Percentiles rank a stretch among this genome's conserved stretches.
phyloP scores from a whole-genome alignment of 768 basidiomycete genomes.

The Leccinum subgranulosum region DNA sequence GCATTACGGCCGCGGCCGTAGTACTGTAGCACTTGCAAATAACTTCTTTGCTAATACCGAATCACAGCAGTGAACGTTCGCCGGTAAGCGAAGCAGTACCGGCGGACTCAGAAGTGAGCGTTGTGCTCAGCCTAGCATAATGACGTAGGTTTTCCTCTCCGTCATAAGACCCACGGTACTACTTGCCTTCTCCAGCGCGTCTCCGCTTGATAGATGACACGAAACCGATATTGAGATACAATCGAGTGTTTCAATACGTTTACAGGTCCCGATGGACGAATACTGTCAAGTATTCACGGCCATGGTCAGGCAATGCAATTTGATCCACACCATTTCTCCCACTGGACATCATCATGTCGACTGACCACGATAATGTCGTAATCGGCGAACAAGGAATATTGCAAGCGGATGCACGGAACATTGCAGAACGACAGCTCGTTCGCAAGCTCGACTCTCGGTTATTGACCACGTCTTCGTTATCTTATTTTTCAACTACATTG shows the following conservation, averaged over 20 bases:
- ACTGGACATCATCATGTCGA: conserved; percentile 10
- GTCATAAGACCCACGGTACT: too few relatives aligned
- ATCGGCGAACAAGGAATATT: neutral
- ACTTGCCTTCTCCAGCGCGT: too few relatives aligned
- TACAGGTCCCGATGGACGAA: neutral
- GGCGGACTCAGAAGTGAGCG: neutral
- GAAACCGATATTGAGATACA: neutral
- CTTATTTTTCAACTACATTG: conserved; percentile 67
- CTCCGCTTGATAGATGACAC: too few relatives aligned
- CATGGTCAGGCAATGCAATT: neutral
- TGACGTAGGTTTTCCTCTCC: neutral
- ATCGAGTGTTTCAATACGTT: neutral
- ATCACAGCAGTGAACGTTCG: neutral
- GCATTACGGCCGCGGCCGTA: too few relatives aligned
- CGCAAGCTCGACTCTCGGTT: conserved; percentile 55
- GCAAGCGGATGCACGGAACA: conserved; percentile 5
- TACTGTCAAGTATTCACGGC: neutral
- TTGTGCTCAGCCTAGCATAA: neutral
- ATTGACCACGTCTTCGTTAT: conserved; percentile 58
- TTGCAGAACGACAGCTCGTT: conserved; percentile 36
- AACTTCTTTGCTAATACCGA: neutral
- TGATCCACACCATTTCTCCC: neutral
- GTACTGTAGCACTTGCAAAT: neutral
- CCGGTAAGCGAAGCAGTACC: too few relatives aligned
- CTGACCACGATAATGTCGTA: neutral